Conservation (phyloP, 2,329 filamentous ascomycete genomes). For the Fusarium sp. region DNA sequence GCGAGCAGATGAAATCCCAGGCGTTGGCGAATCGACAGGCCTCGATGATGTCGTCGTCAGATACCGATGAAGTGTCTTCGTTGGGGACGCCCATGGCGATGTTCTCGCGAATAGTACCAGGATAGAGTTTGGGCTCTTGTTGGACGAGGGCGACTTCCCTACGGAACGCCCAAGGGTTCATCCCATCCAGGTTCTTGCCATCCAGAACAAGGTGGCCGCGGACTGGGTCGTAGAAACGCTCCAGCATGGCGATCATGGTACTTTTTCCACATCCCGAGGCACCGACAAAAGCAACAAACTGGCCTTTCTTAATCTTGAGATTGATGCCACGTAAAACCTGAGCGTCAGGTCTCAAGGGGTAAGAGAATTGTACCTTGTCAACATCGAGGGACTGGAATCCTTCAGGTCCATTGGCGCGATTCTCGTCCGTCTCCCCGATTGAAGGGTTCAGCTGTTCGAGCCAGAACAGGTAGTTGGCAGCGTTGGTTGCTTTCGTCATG, state of each 20-base stretch:
- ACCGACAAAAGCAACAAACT: conserved; percentile 68
- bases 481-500: conserved; percentile 61
- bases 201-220: conserved; percentile 46
- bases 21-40: conserved; percentile 59
- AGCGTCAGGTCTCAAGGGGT: conserved; percentile 62
- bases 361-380: conserved; percentile 71
- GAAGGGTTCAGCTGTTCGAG: conserved; percentile 56
- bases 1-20: conserved; percentile 58
- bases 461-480: conserved; percentile 65
- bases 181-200: conserved; percentile 16
- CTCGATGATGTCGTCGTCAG: no score
- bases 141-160: conserved; percentile 66
- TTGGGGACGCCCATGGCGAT: conserved; percentile 62
- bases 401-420: conserved; percentile 53
- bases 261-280: conserved; percentile 69
- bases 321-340: neutral
- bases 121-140: conserved; percentile 76
- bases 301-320: conserved; percentile 48
- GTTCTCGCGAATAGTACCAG: conserved; percentile 85
- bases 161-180: conserved; percentile 65
- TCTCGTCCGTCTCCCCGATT: conserved; percentile 57
- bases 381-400: conserved; percentile 58
- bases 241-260: conserved; percentile 67
- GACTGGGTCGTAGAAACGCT: conserved; percentile 59
- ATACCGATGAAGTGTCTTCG: conserved; percentile 59